These are phyloP conservation scores for Roridomyces roridus DNA, from an alignment of 768 basidiomycete species.

Conservation along the genomic window DNA sequence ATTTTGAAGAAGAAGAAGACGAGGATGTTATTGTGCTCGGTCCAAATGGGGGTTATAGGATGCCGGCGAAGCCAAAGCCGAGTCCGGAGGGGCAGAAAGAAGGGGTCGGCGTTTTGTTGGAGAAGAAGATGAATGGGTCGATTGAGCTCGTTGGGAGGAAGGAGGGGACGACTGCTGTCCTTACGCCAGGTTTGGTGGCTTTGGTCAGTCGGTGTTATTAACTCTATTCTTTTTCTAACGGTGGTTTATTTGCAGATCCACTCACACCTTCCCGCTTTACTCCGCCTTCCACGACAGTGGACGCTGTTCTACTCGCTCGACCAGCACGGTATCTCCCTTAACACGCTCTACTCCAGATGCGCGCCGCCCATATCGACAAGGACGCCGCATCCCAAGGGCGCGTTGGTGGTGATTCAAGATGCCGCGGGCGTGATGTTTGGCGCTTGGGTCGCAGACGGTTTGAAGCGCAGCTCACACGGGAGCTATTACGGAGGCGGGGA, in stretches of 20 bases:
- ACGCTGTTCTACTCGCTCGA: constrained; percentile 88
- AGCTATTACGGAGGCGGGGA: constrained; percentile 91
- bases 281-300: constrained; percentile 76
- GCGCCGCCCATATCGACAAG: constrained; percentile 44
- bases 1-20: constrained; percentile 10
- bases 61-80: constrained; percentile 23
- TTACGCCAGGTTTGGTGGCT: constrained; percentile 61
- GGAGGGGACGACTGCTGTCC: constrained; percentile 57
- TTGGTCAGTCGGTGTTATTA: constrained; percentile 50
- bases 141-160: constrained; percentile 62
- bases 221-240: too few species aligned
- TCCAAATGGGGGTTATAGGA: background rate
- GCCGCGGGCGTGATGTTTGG: constrained; percentile 75
- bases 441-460: constrained; percentile 80
- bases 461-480: constrained; percentile 61
- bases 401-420: constrained; percentile 73
- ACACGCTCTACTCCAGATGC: constrained; percentile 81
- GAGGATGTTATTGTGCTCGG: constrained; percentile 3
- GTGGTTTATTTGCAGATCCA: constrained; percentile 63
- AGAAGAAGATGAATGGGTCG: constrained; percentile 52
- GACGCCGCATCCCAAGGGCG: constrained; percentile 39
- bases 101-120: constrained; percentile 52
- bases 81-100: constrained; percentile 21
- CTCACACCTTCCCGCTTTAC: constrained; percentile 72
- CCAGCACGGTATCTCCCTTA: constrained; percentile 92